These are phyloP conservation scores for Kwoniella sp. DNA, from an alignment of 768 basidiomycete genomes.

Conservation along the genomic window DNA sequence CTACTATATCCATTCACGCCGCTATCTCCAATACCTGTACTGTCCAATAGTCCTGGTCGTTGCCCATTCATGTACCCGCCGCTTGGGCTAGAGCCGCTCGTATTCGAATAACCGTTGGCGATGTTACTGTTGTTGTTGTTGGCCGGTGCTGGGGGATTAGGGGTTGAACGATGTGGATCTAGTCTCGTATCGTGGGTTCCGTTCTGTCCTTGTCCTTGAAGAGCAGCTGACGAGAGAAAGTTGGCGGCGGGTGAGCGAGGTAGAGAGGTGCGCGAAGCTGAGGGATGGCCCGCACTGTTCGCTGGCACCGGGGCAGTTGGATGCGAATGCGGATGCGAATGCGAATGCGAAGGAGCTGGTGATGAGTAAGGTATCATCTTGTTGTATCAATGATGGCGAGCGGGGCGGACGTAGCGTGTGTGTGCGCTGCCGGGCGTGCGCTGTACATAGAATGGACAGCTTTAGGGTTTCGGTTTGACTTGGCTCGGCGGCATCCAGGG, in stretches of 20 bases:
- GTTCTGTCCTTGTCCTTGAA: slow-evolving; percentile 9
- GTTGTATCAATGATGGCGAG: too few relatives aligned
- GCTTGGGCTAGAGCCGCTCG: neutral
- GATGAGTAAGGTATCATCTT: too few relatives aligned
- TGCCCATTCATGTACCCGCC: neutral
- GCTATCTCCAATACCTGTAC: neutral
- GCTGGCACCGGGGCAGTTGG: neutral
- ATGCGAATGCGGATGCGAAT: neutral
- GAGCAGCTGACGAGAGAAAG: slow-evolving; percentile 14
- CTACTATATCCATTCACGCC: neutral
- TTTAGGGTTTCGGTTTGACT: too few relatives aligned
- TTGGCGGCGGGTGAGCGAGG: slow-evolving; percentile 26
- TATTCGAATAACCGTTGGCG: too few relatives aligned
- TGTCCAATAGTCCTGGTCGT: neutral
- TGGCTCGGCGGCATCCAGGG: too few relatives aligned
- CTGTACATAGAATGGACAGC: too few relatives aligned
- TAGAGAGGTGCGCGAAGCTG: neutral
- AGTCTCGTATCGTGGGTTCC: too few relatives aligned
- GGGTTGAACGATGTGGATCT: too few relatives aligned
- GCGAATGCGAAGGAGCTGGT: neutral
- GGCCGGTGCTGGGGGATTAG: too few relatives aligned
- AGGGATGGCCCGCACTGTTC: neutral
- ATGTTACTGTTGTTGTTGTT: neutral
- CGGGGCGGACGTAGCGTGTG: too few relatives aligned
- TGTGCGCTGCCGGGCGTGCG: too few relatives aligned